Base-by-base conservation (phyloP, 1,139 yeast species). In the Hansenula sp. region DNA sequence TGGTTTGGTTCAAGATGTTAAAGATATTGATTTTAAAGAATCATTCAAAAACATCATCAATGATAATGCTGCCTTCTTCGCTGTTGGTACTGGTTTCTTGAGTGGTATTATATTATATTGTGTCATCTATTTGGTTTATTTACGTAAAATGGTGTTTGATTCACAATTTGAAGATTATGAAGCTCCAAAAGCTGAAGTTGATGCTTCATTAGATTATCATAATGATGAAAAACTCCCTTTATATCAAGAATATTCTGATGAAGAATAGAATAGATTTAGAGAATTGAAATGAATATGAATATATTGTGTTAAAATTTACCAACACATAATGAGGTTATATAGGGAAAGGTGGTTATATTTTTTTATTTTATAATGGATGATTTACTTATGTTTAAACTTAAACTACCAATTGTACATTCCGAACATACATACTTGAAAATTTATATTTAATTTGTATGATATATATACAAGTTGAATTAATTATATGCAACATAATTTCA, bases 41-140 rank as follows among this genome's bases (percentile, higher is more conserved):
- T 42, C 51, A 4, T 28, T 45, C 24, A 32, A 25, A 16, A 35
- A 36, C 13, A 43, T 51, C n/a, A 35, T 47, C 10, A 21, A 43
- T 17, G 30, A 44, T n/a, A 42, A 44, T 10, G 50, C 42, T 28
- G 47, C 52, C 21, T 27, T 47, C n/a, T 46, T 50, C 34, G 47
- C 51, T 5, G 33, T 44, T 18, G 44, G 40, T 34, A 43, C 39
- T 12, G 51, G 49, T 15, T 31, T 47, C 29, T 25, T 47, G 27
- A 44, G 48, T 36, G 48, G 50, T 21, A 17, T 44, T 16, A 27
- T 38, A 19, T 8, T 51, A 13, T 36, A 44, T 38, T 28, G 36
- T 28, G n/a, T 43, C 33, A 11, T 45, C 30, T 21, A 41, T 31
- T 27, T 43, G n/a, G 18, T 43, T 28, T 40, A 41, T 7, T 28